Percentiles rank a stretch among this genome's conserved stretches.
These are phyloP conservation scores for Physcomitrium patens DNA, from an alignment of 225 moss, liverwort and hornwort genomes.

Conservation along the genomic window DNA sequence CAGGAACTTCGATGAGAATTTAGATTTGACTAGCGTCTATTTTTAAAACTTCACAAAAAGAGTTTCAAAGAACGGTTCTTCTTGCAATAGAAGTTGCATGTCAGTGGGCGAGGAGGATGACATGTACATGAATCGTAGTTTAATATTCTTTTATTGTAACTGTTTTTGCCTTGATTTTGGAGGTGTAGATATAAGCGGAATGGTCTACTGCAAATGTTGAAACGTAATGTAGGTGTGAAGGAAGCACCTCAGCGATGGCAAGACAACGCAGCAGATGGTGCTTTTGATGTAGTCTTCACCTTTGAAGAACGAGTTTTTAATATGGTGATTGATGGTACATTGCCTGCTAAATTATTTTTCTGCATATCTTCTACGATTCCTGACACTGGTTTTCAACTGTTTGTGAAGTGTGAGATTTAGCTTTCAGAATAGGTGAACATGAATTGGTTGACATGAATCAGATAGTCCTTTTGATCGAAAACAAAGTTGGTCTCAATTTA, in stretches of 20 bases:
- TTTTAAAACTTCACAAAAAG: neutral
- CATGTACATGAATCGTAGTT: neutral
- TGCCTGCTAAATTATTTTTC: no score
- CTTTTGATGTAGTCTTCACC: slow-evolving; percentile 96
- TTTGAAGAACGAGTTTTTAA: slow-evolving; percentile 98
- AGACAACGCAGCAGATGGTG: slow-evolving; percentile 92
- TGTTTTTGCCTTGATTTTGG: slow-evolving; percentile 29
- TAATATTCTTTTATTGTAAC: slow-evolving; percentile 5
- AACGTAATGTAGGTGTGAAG: slow-evolving; percentile 85
- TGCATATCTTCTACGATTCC: no score
- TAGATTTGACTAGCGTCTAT: neutral
- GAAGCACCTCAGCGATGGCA: slow-evolving; percentile 97
- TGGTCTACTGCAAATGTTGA: slow-evolving; percentile 94
- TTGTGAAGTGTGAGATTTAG: neutral
- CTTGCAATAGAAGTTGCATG: neutral
- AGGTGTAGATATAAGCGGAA: slow-evolving; percentile 80
- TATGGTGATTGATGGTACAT: slow-evolving; percentile 90
- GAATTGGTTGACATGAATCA: slow-evolving; percentile 22
- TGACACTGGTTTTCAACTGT: neutral
- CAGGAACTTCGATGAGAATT: neutral
- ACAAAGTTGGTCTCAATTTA: no score
- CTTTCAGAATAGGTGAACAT: neutral
- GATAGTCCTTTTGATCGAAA: neutral
- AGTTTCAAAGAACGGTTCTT: neutral
- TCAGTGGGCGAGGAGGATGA: neutral